Evolutionary conservation across 495 filamentous ascomycete genomes (phyloP), one percentile per base, ranked within the genome.

Genomic region (Halenospora varia): DNA sequence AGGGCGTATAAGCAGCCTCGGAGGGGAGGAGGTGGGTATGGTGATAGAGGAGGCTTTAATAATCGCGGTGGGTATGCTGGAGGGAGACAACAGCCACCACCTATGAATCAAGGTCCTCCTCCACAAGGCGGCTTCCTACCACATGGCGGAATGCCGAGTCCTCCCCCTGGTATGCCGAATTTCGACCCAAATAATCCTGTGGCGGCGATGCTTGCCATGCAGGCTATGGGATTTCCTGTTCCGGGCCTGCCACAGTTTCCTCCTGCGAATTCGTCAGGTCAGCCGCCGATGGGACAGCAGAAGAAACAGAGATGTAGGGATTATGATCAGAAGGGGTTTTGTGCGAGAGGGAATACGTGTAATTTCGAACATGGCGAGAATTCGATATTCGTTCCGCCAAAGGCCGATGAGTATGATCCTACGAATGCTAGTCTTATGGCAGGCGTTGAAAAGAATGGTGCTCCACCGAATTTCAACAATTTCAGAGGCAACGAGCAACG

Each of bases 251-350:
- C 77, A 29, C 70, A 71, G 15, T 74, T 82, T 29, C 58, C 60
- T 19, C 15, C 62, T 19, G 55, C n/a, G 29, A 4, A 35, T 35
- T 35, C 6, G 29, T 13, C n/a, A n/a, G 29, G 29, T 13, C 29
- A 35, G 29, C 29, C 62, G 17, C 29, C 47, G 13, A 20, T 25
- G 0, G 24, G 17, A 3, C 63, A 59, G 17, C 70, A 66, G 56
- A 74, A 69, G 66, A 74, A 75, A 56, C 58, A 84, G 66, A 78
- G 86, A 56, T 97, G 93, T 65, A 83, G 85, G 44, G 91, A 96
- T 68, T 97, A 91, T 67, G 92, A 97, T 60, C 83, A 79, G 1
- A 90, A 92, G 62, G 94, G 94, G 0, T 95, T 86, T 61, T 97
- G 93, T 64, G 82, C 88, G 26, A 71, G 86, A 48, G 91, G 90